Conservation (phyloP, 192 early-diverging fungal genomes). For the Paraglomus brasilianum region DNA sequence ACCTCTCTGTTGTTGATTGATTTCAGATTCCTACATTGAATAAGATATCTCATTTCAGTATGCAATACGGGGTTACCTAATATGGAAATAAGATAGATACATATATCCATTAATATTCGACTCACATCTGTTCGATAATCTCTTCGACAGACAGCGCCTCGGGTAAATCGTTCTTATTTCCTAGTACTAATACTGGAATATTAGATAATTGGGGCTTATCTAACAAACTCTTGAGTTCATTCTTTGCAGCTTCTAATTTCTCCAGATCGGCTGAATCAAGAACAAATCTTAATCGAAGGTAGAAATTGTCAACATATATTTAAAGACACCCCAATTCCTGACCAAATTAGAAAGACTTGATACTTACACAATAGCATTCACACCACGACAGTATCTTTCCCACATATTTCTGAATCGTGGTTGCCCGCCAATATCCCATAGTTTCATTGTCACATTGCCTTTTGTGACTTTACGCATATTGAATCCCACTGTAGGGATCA, state of each 20-base stretch:
- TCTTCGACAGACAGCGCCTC: constrained; percentile 84
- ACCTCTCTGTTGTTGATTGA: constrained; percentile 91
- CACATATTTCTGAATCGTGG: constrained; percentile 98
- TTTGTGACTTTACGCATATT: constrained; percentile 96
- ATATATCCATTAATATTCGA: constrained; percentile 4
- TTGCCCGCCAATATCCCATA: constrained; percentile 99
- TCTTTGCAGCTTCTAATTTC: constrained; percentile 88
- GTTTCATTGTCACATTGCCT: constrained; percentile 95
- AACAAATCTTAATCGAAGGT: constrained; percentile 70
- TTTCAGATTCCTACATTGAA: constrained; percentile 70
- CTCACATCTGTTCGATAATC: constrained; percentile 87
- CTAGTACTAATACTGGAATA: constrained; percentile 96
- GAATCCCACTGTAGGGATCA: constrained; percentile 98
- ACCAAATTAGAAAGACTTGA: not conserved
- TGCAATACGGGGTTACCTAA: not conserved
- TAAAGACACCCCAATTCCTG: not conserved
- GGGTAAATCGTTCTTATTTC: constrained; percentile 97
- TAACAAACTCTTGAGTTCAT: constrained; percentile 87
- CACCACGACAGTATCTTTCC: constrained; percentile 84
- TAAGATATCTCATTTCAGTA: constrained; percentile 2
- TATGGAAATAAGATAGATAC: not conserved
- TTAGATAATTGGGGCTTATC: constrained; percentile 91
- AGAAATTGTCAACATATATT: not conserved
- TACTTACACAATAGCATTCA: constrained; percentile 95
- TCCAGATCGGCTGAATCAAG: constrained; percentile 94